phyloP scores from a whole-genome alignment of 2,329 filamentous ascomycete species.

The Colletotrichum aenigma region DNA sequence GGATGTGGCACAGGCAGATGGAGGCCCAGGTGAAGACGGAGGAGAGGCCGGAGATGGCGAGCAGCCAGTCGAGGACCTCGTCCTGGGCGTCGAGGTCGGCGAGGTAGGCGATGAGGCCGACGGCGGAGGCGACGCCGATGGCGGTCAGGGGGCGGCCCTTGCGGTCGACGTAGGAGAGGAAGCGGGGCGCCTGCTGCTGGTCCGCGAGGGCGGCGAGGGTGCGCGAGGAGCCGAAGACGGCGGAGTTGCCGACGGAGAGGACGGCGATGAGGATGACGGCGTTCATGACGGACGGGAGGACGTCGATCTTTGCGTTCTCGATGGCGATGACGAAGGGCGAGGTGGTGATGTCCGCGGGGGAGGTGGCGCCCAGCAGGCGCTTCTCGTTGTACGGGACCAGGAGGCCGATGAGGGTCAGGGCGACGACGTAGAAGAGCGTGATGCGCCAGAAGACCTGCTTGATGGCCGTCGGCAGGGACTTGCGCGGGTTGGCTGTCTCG shows the following conservation, averaged over 20 bases:
- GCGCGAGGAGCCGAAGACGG: constrained; percentile 88
- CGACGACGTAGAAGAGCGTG: constrained; percentile 86
- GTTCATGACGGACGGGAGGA: constrained; percentile 90
- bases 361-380: constrained; percentile 62
- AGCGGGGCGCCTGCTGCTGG: constrained; percentile 78
- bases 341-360: constrained; percentile 63
- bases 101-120: constrained; percentile 81
- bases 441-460: constrained; percentile 98
- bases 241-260: constrained; percentile 88
- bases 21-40: constrained; percentile 81
- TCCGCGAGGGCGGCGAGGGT: constrained; percentile 90
- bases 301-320: constrained; percentile 78
- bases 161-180: constrained; percentile 82
- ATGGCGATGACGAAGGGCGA: constrained; percentile 96
- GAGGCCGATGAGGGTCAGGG: constrained; percentile 79
- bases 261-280: constrained; percentile 92
- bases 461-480: constrained; percentile 83
- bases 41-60: constrained; percentile 72
- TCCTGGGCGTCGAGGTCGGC: constrained; percentile 64
- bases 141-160: constrained; percentile 79
- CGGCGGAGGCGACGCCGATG: constrained; percentile 67
- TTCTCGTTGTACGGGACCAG: constrained; percentile 76
- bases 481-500: constrained; percentile 78
- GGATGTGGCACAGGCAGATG: constrained; percentile 90
- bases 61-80: constrained; percentile 76